Conservation (phyloP, 305 asterid species). For the Andrographis paniculata region DNA sequence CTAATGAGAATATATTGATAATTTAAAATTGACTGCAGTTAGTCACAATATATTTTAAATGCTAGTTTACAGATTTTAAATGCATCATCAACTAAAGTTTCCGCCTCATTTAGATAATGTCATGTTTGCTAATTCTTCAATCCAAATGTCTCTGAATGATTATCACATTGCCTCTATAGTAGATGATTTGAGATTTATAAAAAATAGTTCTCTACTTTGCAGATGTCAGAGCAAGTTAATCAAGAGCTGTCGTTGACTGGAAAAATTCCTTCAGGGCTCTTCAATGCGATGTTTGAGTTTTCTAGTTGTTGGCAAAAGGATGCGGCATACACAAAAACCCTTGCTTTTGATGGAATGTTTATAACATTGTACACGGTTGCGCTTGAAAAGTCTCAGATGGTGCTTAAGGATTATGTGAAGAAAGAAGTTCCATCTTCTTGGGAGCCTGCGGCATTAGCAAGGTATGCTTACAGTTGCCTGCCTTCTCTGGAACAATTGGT, state of each 20-base stretch:
- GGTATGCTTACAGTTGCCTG: conserved; percentile 35
- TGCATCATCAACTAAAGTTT: too few relatives aligned
- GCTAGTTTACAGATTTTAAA: too few relatives aligned
- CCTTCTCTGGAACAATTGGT: conserved; percentile 15
- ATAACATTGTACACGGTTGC: conserved; percentile 82
- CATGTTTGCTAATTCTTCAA: too few relatives aligned
- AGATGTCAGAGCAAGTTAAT: conserved; percentile 97
- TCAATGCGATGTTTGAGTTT: conserved; percentile 92
- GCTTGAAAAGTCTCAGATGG: conserved; percentile 86
- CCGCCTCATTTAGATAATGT: too few relatives aligned
- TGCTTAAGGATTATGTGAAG: conserved; percentile 73
- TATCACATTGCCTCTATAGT: conserved; percentile 2
- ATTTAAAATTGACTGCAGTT: too few relatives aligned
- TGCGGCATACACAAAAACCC: conserved; percentile 75
- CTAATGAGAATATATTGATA: too few relatives aligned
- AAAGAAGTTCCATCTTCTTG: conserved; percentile 88
- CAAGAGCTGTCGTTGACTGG: conserved; percentile 83
- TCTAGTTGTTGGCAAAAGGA: conserved; percentile 97
- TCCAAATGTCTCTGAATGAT: too few relatives aligned
- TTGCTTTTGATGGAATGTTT: conserved; percentile 90
- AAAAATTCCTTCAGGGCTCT: conserved; percentile 90
- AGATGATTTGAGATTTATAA: conserved; percentile 11
- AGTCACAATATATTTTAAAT: too few relatives aligned
- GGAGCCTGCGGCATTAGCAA: conserved; percentile 92
- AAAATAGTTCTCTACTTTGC: conserved; percentile 18